Evolutionary conservation across 176 grass and related monocot species (phyloP).

Genomic region (Oryza longistaminata): DNA sequence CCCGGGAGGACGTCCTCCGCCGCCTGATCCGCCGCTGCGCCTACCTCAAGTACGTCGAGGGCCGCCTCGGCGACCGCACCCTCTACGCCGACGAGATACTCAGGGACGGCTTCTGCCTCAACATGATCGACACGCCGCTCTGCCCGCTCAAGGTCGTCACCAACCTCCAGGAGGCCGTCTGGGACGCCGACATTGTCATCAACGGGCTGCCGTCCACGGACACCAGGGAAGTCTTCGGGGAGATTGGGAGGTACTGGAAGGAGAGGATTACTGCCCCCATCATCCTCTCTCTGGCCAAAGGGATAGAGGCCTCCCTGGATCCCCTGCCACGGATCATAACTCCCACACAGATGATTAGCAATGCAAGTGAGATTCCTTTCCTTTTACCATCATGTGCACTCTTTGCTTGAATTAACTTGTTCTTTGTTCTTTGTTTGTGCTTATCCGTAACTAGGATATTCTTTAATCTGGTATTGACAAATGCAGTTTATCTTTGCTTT

Average conservation of each 20-base stretch:
- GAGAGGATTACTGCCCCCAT: conserved; percentile 74
- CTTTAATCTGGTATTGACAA: conserved; percentile 10
- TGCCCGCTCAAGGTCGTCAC: conserved; percentile 98
- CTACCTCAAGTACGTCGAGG: conserved; percentile 98
- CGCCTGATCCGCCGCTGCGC: conserved; percentile 75
- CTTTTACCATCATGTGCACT: conserved; percentile 10
- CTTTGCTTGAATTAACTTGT: conserved; percentile 1
- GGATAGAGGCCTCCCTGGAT: conserved; percentile 87
- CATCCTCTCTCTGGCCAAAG: conserved; percentile 89
- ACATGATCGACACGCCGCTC: conserved; percentile 96
- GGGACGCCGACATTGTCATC: conserved; percentile 95
- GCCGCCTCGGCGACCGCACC: conserved; percentile 75
- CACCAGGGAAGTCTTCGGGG: conserved; percentile 84
- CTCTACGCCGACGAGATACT: conserved; percentile 96
- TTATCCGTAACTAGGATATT: not conserved
- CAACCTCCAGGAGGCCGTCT: conserved; percentile 95
- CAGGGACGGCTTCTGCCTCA: conserved; percentile 90
- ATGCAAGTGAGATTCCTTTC: conserved; percentile 66
- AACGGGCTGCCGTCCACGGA: conserved; percentile 93
- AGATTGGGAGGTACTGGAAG: conserved; percentile 89
- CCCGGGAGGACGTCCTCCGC: conserved; percentile 86
- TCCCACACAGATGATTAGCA: conserved; percentile 91
- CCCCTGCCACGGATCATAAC: conserved; percentile 88
- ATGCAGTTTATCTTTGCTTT: not conserved
- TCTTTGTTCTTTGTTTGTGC: conserved; percentile 32